Evolutionary conservation across 1,139 yeast species (phyloP).

Genomic region (Diutina sp.): DNA sequence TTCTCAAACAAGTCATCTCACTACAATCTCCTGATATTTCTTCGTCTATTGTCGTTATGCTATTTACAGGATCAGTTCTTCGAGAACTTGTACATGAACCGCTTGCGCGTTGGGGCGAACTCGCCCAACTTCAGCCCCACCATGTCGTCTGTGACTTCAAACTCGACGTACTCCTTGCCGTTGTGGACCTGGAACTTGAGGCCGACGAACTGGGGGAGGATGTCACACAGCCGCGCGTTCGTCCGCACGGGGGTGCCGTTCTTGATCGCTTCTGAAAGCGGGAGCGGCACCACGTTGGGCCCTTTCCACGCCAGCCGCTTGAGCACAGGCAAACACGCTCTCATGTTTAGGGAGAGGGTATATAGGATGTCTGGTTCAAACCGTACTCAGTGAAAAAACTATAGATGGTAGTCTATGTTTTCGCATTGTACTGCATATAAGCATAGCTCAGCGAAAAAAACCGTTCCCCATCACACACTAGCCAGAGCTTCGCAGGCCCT

Average conservation of each 20-base stretch:
- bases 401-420: background rate
- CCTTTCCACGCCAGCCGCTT: constrained; percentile 82
- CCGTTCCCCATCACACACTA: too few relatives aligned
- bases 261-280: constrained; percentile 72
- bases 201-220: constrained; percentile 91
- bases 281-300: constrained; percentile 88
- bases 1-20: background rate
- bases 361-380: background rate
- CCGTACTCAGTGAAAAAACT: background rate
- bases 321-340: constrained; percentile 39
- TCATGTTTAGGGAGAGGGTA: constrained; percentile 24
- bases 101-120: constrained; percentile 85
- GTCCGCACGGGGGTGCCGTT: constrained; percentile 84
- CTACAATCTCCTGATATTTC: background rate
- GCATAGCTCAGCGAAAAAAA: background rate
- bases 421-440: background rate
- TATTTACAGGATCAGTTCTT: constrained; percentile 25
- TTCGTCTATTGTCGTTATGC: background rate
- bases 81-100: constrained; percentile 70
- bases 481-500: background rate
- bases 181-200: constrained; percentile 88
- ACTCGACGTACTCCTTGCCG: constrained; percentile 86
- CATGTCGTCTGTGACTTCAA: constrained; percentile 87
- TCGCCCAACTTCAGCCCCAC: constrained; percentile 96
- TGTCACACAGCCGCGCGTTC: constrained; percentile 87